Evolutionary conservation across 805 yeast genomes (phyloP).

Genomic region (Metschnikowia cerradonensis): DNA sequence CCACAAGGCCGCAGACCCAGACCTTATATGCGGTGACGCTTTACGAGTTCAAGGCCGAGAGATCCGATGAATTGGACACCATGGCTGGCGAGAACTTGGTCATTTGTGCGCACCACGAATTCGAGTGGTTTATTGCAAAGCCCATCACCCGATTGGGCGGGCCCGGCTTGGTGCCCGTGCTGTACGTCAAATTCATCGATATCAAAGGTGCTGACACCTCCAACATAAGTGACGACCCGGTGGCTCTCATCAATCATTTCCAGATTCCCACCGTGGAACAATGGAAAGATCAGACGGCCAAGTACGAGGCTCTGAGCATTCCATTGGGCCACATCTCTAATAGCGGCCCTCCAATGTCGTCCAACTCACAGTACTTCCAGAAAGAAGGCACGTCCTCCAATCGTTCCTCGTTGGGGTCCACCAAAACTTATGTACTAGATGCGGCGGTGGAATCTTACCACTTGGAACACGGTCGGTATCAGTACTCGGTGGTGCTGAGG

Average conservation of each 20-base stretch:
- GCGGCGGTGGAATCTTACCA: constrained; percentile 79
- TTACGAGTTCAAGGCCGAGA: constrained; percentile 81
- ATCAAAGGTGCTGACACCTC: constrained; percentile 43
- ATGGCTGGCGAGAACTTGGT: constrained; percentile 83
- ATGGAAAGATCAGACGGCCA: constrained; percentile 90
- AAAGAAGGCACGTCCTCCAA: constrained; percentile 20
- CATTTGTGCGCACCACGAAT: constrained; percentile 93
- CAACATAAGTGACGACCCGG: constrained; percentile 42
- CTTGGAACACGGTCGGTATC: constrained; percentile 80
- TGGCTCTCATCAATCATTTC: constrained; percentile 54
- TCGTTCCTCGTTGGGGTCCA: constrained; percentile 30
- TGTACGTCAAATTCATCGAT: constrained; percentile 83
- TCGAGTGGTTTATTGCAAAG: constrained; percentile 97
- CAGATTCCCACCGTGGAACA: constrained; percentile 89
- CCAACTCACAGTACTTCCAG: constrained; percentile 38
- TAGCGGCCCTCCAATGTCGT: constrained; percentile 27
- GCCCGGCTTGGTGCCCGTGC: constrained; percentile 92
- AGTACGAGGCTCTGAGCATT: constrained; percentile 85
- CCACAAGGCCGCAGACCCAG: constrained; percentile 25
- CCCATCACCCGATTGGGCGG: constrained; percentile 95
- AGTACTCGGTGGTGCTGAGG: constrained; percentile 72
- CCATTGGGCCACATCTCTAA: constrained; percentile 53
- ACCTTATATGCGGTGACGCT: constrained; percentile 80
- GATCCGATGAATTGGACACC: constrained; percentile 81
- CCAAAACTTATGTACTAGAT: constrained; percentile 41